These are phyloP conservation scores for Ocimum tenuiflorum DNA, from an alignment of 257 asterid genomes.

Conservation along the genomic window DNA sequence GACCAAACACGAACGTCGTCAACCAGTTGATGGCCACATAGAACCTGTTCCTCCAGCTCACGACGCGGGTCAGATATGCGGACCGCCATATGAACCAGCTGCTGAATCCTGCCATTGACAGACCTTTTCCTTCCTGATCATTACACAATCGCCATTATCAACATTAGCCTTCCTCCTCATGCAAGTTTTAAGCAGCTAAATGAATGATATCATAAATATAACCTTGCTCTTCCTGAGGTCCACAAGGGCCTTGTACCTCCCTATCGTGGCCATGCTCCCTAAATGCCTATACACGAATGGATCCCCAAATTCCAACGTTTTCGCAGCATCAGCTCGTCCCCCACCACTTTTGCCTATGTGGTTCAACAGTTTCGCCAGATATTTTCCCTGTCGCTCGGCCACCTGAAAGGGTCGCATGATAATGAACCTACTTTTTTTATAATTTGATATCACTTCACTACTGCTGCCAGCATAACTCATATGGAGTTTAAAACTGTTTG, in stretches of 20 bases:
- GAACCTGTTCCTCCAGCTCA: slow-evolving; percentile 94
- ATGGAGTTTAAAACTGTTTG: too few relatives aligned
- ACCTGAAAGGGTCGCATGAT: slow-evolving; percentile 38
- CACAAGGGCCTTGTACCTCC: slow-evolving; percentile 91
- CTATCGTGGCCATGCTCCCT: slow-evolving; percentile 96
- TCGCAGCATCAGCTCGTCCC: slow-evolving; percentile 59
- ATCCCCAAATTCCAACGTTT: slow-evolving; percentile 44
- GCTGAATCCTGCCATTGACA: slow-evolving; percentile 67
- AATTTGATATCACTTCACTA: neutral
- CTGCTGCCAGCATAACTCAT: neutral
- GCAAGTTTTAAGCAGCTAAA: too few relatives aligned
- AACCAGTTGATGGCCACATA: slow-evolving; percentile 79
- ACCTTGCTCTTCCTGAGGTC: slow-evolving; percentile 98
- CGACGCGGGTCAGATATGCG: slow-evolving; percentile 82
- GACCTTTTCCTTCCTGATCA: slow-evolving; percentile 66
- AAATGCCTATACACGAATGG: slow-evolving; percentile 70
- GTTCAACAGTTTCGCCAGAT: slow-evolving; percentile 57
- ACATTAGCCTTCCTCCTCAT: too few relatives aligned
- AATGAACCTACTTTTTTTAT: too few relatives aligned
- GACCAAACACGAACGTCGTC: slow-evolving; percentile 82
- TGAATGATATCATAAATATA: too few relatives aligned
- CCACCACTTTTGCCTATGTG: slow-evolving; percentile 64
- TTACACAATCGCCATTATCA: too few relatives aligned
- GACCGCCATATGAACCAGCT: slow-evolving; percentile 98
- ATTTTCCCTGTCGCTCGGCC: slow-evolving; percentile 93